Base-by-base conservation (phyloP, 2,329 filamentous ascomycete species). In the Penicillium sumatraense region DNA sequence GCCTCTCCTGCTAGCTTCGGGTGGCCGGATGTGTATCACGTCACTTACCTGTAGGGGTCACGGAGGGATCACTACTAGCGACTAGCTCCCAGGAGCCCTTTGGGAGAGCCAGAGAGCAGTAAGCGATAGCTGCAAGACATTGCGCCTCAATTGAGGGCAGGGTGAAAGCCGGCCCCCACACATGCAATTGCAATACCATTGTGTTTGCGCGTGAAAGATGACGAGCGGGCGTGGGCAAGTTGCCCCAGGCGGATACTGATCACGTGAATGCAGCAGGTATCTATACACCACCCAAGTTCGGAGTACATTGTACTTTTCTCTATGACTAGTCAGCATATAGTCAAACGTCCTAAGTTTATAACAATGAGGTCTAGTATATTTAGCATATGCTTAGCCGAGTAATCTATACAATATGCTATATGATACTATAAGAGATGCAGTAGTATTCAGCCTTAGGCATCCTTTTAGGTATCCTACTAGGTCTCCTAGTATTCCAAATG, bases 141-240 rank as follows among this genome's bases (percentile, higher is more conserved):
- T 96, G 90, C 42, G 93, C 82, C 68, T 98, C 93, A 67, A 98
- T 89, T 40, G 95, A 98, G 13, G 93, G 88, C 41, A 97, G 84
- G 36, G 87, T 87, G 73, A 96, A 96, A 36, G 90, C 93, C 51
- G 91, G 88, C 47, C 93, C 93, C 89, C 93, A 96, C 68, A 96
- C 84, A 76, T 96, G 89, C 57, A 99, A 84, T 76, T 93, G 85
- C 46, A 91, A 77, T 60, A 85, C 80, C 80, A 83, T 84, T 53
- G 63, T 53, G 57, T 56, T 65, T 68, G 58, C 56, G 52, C 54
- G 38, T 62, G 54, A 51, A 49, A 6, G 52, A 26, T 49, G 33
- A 53, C 49, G 31, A 38, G 45, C 42, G 42, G 51, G 46, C 49
- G 56, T 49, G 65, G 57, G 46, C 44, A 42, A 56, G 49, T 52